Evolutionary conservation across 257 asterid species (phyloP).

Genomic region (Solanum appendiculatum): DNA sequence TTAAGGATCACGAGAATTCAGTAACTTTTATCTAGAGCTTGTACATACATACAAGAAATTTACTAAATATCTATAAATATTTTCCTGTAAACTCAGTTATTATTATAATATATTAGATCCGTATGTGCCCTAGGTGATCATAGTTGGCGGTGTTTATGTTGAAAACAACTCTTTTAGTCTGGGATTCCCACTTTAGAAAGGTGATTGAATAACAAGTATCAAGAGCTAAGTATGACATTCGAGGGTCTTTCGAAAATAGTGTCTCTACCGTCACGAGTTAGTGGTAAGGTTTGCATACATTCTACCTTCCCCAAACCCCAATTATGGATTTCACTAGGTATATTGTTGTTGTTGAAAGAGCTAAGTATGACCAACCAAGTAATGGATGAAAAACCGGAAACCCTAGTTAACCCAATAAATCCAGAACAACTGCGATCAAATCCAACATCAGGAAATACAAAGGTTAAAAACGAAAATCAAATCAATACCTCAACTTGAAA

Average conservation of each 20-base stretch:
- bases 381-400: background rate
- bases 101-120: background rate
- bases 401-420: background rate
- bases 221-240: background rate
- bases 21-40: background rate
- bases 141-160: background rate
- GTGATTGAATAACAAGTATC: background rate
- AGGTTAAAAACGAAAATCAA: background rate
- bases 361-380: background rate
- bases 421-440: background rate
- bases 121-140: background rate
- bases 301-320: background rate
- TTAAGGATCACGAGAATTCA: background rate
- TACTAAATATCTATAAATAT: background rate
- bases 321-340: background rate
- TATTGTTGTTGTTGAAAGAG: background rate
- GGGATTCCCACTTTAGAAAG: background rate
- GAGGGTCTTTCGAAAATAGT: background rate
- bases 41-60: background rate
- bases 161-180: background rate
- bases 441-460: background rate
- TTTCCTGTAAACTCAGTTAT: background rate
- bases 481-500: background rate
- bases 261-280: background rate
- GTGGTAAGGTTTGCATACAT: background rate